Percentiles rank a stretch among this genome's conserved stretches.
Conservation (phyloP, 306 rosid genomes). For the Purshia tridentata region DNA sequence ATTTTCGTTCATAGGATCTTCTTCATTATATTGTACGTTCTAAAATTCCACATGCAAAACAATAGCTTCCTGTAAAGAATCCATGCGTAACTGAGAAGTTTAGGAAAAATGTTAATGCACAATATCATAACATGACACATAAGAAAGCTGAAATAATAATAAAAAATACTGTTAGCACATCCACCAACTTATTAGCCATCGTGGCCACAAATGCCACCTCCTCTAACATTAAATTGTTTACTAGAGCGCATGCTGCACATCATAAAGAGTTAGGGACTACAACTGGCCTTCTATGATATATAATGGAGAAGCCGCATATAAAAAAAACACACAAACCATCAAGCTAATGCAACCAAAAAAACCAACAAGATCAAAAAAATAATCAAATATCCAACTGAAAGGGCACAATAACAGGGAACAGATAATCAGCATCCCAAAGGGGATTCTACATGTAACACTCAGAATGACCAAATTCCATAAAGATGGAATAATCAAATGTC, state of each 20-base stretch:
- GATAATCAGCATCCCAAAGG: background rate
- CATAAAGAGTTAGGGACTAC: background rate
- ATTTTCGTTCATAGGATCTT: background rate
- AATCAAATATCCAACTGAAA: background rate
- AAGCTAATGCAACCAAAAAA: background rate
- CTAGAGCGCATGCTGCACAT: background rate
- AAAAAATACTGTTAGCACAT: background rate
- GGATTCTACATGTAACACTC: background rate
- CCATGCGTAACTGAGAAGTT: background rate
- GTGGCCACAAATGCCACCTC: constrained; percentile 4
- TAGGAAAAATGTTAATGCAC: background rate
- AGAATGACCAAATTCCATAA: background rate
- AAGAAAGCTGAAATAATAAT: no score
- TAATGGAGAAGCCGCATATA: background rate
- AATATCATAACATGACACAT: background rate
- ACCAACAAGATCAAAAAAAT: background rate
- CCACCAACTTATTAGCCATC: background rate
- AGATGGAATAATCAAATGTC: background rate
- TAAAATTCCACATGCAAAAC: no score
- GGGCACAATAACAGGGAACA: background rate
- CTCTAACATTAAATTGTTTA: background rate
- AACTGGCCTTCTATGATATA: background rate
- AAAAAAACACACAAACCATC: background rate
- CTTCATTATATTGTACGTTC: background rate
- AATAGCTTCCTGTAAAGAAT: no score